A percentile compares a stretch with the other conserved stretches of the same genome.
Conservation (phyloP, 2,329 filamentous ascomycete species). For the Exophiala dermatitidis region DNA sequence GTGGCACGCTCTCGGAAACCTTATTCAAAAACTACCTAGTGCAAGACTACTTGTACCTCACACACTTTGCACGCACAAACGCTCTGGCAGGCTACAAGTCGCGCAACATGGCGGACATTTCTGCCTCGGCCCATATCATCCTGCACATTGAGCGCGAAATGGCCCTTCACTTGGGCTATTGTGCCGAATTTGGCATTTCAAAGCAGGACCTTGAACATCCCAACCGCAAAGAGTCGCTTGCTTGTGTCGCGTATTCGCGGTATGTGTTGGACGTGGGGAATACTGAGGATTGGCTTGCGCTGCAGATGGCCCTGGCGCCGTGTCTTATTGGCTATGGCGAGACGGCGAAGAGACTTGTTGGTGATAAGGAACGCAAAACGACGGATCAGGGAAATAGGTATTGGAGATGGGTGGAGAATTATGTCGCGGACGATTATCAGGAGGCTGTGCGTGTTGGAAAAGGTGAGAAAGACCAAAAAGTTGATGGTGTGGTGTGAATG, state of each 20-base stretch:
- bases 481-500: not conserved
- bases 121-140: slow-evolving; percentile 62
- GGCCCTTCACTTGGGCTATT: slow-evolving; percentile 73
- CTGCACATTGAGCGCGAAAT: slow-evolving; percentile 73
- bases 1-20: slow-evolving; percentile 64
- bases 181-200: slow-evolving; percentile 69
- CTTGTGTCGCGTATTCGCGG: slow-evolving; percentile 75
- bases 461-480: slow-evolving; percentile 4
- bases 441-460: slow-evolving; percentile 61
- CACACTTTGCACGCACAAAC: slow-evolving; percentile 82
- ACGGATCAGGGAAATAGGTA: slow-evolving; percentile 59
- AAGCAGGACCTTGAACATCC: slow-evolving; percentile 61
- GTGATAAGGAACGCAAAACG: slow-evolving; percentile 52
- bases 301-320: slow-evolving; percentile 77
- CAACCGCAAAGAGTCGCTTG: slow-evolving; percentile 59
- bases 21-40: slow-evolving; percentile 84
- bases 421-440: slow-evolving; percentile 71
- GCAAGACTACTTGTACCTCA: slow-evolving; percentile 88
- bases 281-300: slow-evolving; percentile 77
- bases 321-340: slow-evolving; percentile 84
- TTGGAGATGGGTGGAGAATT: slow-evolving; percentile 88
- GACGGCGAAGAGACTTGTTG: slow-evolving; percentile 64
- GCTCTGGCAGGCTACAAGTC: slow-evolving; percentile 80
- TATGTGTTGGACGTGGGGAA: slow-evolving; percentile 86
- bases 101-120: slow-evolving; percentile 64